Evolutionary conservation across 2,329 filamentous ascomycete species (phyloP).

Genomic region (Paecilomyces sp.): DNA sequence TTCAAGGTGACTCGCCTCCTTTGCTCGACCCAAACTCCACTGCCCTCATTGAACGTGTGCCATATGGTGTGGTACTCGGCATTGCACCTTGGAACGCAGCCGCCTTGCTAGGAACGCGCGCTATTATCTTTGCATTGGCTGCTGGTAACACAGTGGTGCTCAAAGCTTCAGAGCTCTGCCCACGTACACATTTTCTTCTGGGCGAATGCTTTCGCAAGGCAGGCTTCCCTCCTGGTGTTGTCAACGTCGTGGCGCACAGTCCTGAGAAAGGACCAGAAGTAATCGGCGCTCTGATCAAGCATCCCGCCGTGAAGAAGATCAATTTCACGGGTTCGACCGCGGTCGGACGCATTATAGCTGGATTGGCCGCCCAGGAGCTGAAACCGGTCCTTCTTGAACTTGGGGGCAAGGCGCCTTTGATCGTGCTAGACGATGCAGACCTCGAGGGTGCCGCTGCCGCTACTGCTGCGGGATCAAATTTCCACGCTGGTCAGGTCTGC

Average conservation of each 20-base stretch:
- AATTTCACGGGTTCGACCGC: conserved; percentile 64
- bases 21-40: not conserved
- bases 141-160: conserved; percentile 12
- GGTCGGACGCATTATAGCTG: conserved; percentile 42
- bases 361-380: not conserved
- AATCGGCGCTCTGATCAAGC: conserved; percentile 55
- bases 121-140: conserved; percentile 12
- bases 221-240: conserved; percentile 34
- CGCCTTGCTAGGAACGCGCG: conserved; percentile 14
- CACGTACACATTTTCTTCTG: conserved; percentile 24
- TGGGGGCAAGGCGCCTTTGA: not conserved
- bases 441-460: not conserved
- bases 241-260: conserved; percentile 21
- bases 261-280: conserved; percentile 51
- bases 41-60: not conserved
- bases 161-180: conserved; percentile 27
- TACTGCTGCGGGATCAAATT: not conserved
- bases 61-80: conserved; percentile 3
- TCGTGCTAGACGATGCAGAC: not conserved
- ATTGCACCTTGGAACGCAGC: conserved; percentile 10
- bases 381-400: not conserved
- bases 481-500: not conserved
- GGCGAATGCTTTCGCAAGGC: conserved; percentile 32
- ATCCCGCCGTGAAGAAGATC: conserved; percentile 58
- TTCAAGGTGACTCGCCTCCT: not conserved